Evolutionary conservation across 2,329 filamentous ascomycete species (phyloP).

Genomic region (Epichloe baconii): DNA sequence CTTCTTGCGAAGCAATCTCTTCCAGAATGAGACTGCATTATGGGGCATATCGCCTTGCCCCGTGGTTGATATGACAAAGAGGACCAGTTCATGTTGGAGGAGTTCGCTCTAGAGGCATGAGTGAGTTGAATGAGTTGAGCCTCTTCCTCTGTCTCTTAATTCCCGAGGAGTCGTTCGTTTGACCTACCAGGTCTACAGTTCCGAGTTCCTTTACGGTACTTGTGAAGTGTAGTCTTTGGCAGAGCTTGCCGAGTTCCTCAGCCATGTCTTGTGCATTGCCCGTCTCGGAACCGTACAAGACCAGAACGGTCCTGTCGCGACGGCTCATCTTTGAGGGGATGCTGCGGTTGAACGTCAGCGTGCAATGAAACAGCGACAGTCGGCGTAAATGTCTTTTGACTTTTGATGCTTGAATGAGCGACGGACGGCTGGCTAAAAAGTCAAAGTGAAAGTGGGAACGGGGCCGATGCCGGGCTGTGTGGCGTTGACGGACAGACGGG

Average conservation of each 20-base stretch:
- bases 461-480: slow-evolving; percentile 6
- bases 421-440: too few relatives aligned
- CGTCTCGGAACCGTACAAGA: slow-evolving; percentile 90
- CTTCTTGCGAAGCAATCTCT: slow-evolving; percentile 63
- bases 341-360: background rate
- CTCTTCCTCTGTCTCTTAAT: background rate
- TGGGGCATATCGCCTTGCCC: slow-evolving; percentile 87
- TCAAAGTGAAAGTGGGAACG: background rate
- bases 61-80: slow-evolving; percentile 83
- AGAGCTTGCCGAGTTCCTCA: slow-evolving; percentile 62
- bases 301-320: slow-evolving; percentile 36
- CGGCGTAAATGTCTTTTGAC: too few relatives aligned
- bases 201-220: slow-evolving; percentile 69
- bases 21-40: slow-evolving; percentile 78
- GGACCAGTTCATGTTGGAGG: slow-evolving; percentile 41
- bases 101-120: slow-evolving; percentile 32
- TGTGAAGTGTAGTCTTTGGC: slow-evolving; percentile 66
- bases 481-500: background rate
- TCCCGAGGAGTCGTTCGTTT: background rate
- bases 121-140: background rate
- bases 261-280: slow-evolving; percentile 89
- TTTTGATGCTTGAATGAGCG: too few relatives aligned
- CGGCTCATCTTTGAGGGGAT: slow-evolving; percentile 13
- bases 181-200: slow-evolving; percentile 57
- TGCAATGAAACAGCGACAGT: too few relatives aligned